A percentile compares a stretch with the other conserved stretches of the same genome.
These are phyloP conservation scores for Cylindrotheca fusiformis DNA, from an alignment of 108 stramenopile species.

Conservation along the genomic window DNA sequence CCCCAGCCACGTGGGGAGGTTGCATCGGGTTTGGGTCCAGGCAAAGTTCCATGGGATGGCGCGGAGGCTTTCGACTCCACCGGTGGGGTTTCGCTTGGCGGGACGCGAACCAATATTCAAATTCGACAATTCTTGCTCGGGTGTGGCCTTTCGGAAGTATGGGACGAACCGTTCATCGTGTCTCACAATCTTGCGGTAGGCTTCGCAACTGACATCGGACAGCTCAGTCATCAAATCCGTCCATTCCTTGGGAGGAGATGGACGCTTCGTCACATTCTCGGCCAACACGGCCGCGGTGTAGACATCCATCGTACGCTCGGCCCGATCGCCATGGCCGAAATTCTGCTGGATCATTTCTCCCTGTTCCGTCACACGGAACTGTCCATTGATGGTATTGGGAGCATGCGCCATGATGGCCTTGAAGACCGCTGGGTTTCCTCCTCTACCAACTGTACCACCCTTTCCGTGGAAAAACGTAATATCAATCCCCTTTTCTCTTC, in stretches of 20 bases:
- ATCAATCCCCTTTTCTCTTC: constrained; percentile 56
- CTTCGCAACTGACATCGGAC: constrained; percentile 82
- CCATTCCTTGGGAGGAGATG: constrained; percentile 69
- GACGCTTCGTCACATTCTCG: constrained; percentile 66
- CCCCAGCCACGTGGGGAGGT: constrained; percentile 96
- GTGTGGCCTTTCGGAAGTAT: constrained; percentile 97
- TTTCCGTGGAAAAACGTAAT: constrained; percentile 96
- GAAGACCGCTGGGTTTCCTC: constrained; percentile 89
- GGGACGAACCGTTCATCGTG: constrained; percentile 91
- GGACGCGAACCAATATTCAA: constrained; percentile 98
- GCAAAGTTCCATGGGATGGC: constrained; percentile 99
- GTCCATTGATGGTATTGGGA: constrained; percentile 93
- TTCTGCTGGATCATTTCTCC: constrained; percentile 99
- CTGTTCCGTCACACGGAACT: constrained; percentile 98
- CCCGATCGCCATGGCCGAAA: constrained; percentile 87
- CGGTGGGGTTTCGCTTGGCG: constrained; percentile 91
- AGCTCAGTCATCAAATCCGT: constrained; percentile 81
- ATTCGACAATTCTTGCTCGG: constrained; percentile 87
- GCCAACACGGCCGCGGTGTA: constrained; percentile 94
- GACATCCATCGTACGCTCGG: constrained; percentile 91
- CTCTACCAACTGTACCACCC: constrained; percentile 97
- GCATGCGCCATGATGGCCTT: constrained; percentile 90
- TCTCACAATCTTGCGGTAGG: constrained; percentile 87
- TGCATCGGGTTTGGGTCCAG: constrained; percentile 95
- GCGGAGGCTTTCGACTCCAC: constrained; percentile 94